phyloP scores from a whole-genome alignment of 495 filamentous ascomycete genomes.

The Penicillium turbatum region DNA sequence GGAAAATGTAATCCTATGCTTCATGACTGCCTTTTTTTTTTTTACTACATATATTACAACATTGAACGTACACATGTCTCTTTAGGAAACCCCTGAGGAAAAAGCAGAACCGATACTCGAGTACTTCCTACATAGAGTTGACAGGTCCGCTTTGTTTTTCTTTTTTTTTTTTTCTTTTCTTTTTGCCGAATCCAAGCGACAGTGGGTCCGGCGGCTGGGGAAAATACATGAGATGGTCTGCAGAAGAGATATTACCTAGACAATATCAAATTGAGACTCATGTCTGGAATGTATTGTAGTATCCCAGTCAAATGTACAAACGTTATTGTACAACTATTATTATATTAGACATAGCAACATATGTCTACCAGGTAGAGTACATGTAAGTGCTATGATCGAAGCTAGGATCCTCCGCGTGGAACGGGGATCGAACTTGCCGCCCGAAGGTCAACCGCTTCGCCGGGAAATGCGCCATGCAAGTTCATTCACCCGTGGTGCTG shows the following conservation, averaged over 20 bases:
- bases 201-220: slow-evolving; percentile 8
- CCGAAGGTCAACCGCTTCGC: slow-evolving; percentile 13
- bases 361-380: neutral
- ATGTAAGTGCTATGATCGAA: slow-evolving; percentile 3
- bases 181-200: neutral
- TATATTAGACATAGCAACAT: too few species aligned
- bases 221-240: slow-evolving; percentile 2
- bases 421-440: slow-evolving; percentile 8
- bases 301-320: too few species aligned
- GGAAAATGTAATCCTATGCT: too few species aligned
- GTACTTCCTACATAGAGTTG: slow-evolving; percentile 8
- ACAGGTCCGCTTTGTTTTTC: slow-evolving; percentile 22
- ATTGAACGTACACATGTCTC: neutral
- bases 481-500: slow-evolving; percentile 8
- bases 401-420: slow-evolving; percentile 9
- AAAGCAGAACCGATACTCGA: neutral
- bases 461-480: slow-evolving; percentile 8
- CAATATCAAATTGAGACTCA: too few species aligned
- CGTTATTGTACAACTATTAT: too few species aligned
- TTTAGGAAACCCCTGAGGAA: neutral
- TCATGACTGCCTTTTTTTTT: too few species aligned
- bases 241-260: neutral
- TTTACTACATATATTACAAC: neutral
- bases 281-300: too few species aligned
- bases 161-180: slow-evolving; percentile 11